These are phyloP conservation scores for Aspergillus carlsbadensis DNA, from an alignment of 495 filamentous ascomycete species.

Conservation along the genomic window DNA sequence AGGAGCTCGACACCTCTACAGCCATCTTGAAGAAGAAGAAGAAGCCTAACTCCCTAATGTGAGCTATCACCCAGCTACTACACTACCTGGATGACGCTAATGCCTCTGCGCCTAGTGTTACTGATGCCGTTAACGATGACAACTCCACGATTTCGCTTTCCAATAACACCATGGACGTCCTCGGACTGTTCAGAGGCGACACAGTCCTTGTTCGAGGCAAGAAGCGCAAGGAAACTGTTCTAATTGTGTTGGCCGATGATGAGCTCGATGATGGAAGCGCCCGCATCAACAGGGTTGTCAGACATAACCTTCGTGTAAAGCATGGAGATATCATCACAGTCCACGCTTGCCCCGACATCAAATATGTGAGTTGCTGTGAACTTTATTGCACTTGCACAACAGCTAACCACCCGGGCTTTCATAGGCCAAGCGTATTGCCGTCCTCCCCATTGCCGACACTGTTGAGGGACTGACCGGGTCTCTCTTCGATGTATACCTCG, in stretches of 20 bases:
- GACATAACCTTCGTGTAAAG: constrained; percentile 97
- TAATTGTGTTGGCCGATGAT: constrained; percentile 96
- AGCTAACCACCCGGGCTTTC: constrained; percentile 16
- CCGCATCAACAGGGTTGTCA: constrained; percentile 95
- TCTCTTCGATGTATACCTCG: constrained; percentile 98
- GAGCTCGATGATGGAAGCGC: constrained; percentile 96
- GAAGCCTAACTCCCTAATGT: constrained; percentile 99
- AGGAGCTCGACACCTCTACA: constrained; percentile 92
- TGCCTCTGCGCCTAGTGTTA: constrained; percentile 63
- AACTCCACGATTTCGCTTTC: constrained; percentile 99
- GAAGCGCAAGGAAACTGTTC: constrained; percentile 98
- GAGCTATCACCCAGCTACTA: constrained; percentile 31
- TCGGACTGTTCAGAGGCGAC: constrained; percentile 97
- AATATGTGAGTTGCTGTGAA: constrained; percentile 73
- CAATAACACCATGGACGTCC: constrained; percentile 98
- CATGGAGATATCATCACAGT: constrained; percentile 96
- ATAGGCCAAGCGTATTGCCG: constrained; percentile 97
- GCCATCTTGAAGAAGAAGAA: constrained; percentile 99
- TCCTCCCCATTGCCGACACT: constrained; percentile 97
- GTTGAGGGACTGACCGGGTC: constrained; percentile 96
- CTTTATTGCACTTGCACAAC: constrained; percentile 3
- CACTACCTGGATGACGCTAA: constrained; percentile 32
- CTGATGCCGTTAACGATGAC: constrained; percentile 97
- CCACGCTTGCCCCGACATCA: constrained; percentile 99
- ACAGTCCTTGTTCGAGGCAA: constrained; percentile 98